These are phyloP conservation scores for Fusarium sp. DNA, from an alignment of 2,329 filamentous ascomycete genomes.

Conservation along the genomic window DNA sequence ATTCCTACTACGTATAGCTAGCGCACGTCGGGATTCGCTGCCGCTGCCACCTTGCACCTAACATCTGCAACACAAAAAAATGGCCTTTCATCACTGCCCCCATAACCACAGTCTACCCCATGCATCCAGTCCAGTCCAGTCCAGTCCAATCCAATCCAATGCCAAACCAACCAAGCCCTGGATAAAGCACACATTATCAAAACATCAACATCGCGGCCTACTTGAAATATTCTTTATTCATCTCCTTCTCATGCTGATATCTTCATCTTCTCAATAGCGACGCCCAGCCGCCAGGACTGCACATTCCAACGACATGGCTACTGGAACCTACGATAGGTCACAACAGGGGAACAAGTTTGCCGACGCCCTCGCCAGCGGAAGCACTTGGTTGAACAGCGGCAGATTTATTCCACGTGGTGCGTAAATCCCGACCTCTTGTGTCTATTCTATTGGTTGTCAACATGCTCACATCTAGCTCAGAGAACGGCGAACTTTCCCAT, in stretches of 20 bases:
- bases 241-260: slow-evolving; percentile 34
- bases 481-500: slow-evolving; percentile 59
- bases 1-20: slow-evolving; percentile 32
- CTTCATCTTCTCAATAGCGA: slow-evolving; percentile 43
- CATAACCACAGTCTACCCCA: slow-evolving; percentile 9
- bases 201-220: slow-evolving; percentile 21
- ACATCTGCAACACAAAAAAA: slow-evolving; percentile 38
- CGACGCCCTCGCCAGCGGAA: not conserved
- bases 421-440: slow-evolving; percentile 27
- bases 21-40: slow-evolving; percentile 42
- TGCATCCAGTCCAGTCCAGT: no score
- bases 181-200: slow-evolving; percentile 36
- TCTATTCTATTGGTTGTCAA: not conserved
- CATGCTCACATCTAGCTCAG: slow-evolving; percentile 38
- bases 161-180: slow-evolving; percentile 15
- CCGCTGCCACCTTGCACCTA: slow-evolving; percentile 40
- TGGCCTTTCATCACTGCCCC: slow-evolving; percentile 9
- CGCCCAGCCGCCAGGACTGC: slow-evolving; percentile 51
- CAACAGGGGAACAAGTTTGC: slow-evolving; percentile 51
- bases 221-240: slow-evolving; percentile 25
- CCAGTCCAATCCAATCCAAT: no score
- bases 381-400: slow-evolving; percentile 20
- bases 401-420: slow-evolving; percentile 61
- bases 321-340: slow-evolving; percentile 47
- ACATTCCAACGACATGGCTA: slow-evolving; percentile 50